Percentiles rank a stretch among this genome's conserved stretches.
phyloP scores from a whole-genome alignment of 495 filamentous ascomycete species.

The Trichoderma erinaceum region DNA sequence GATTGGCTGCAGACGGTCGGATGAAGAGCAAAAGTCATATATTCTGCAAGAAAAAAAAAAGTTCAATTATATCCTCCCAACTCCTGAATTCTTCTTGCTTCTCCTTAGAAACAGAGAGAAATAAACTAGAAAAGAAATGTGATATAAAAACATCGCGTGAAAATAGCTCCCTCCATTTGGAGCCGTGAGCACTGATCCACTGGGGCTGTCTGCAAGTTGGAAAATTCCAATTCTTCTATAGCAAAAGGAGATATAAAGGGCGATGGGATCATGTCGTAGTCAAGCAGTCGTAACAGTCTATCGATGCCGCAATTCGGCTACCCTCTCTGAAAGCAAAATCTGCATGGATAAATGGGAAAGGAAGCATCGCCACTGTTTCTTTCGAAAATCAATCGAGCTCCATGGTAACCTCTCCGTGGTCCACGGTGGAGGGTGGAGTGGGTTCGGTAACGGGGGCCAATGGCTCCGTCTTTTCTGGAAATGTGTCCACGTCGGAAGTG shows the following conservation, averaged over 20 bases:
- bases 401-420: constrained; percentile 22
- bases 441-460: constrained; percentile 21
- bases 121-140: constrained; percentile 10
- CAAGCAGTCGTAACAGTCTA: constrained; percentile 8
- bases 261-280: neutral
- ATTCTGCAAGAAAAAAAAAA: neutral
- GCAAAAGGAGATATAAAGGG: neutral
- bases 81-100: constrained; percentile 18
- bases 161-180: neutral
- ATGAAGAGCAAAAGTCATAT: neutral
- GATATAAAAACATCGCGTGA: neutral
- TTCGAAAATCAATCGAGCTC: constrained; percentile 19
- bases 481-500: constrained; percentile 8
- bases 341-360: constrained; percentile 3
- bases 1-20: neutral
- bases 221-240: neutral
- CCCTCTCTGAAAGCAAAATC: neutral
- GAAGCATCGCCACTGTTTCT: neutral
- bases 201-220: neutral
- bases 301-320: neutral
- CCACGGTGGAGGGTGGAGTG: constrained; percentile 21
- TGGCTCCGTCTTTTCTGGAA: constrained; percentile 14
- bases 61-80: neutral
- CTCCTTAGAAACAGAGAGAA: neutral
- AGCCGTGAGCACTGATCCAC: neutral